These are phyloP conservation scores for Borovskyia barvae DNA, from an alignment of 208 protist genomes.

Conservation along the genomic window DNA sequence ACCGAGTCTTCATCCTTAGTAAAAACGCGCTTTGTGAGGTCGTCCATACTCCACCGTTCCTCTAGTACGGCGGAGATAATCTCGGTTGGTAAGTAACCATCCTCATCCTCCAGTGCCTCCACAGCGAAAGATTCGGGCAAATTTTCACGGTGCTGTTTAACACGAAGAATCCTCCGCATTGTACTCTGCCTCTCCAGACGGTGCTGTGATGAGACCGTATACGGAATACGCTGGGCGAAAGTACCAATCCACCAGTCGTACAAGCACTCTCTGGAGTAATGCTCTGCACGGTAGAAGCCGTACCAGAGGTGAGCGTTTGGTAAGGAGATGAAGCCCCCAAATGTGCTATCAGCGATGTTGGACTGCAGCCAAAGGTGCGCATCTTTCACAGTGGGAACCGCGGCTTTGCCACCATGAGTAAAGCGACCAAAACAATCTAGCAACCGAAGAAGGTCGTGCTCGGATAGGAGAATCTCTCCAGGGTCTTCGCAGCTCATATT, in stretches of 20 bases:
- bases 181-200: conserved; percentile 8
- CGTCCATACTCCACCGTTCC: conserved; percentile 6
- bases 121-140: conserved; percentile 19
- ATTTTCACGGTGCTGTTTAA: conserved; percentile 19
- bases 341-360: neutral
- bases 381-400: conserved; percentile 7
- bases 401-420: conserved; percentile 6
- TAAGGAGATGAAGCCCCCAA: conserved; percentile 25
- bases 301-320: conserved; percentile 31
- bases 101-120: conserved; percentile 19
- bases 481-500: neutral
- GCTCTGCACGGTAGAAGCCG: conserved; percentile 19
- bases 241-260: conserved; percentile 29
- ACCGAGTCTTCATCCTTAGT: conserved; percentile 9
- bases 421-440: conserved; percentile 20
- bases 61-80: conserved; percentile 16
- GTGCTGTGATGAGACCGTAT: conserved; percentile 16
- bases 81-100: conserved; percentile 17
- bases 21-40: conserved; percentile 21
- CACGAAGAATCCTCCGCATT: conserved; percentile 22
- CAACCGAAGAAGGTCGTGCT: conserved; percentile 13
- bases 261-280: conserved; percentile 23
- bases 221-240: conserved; percentile 20
- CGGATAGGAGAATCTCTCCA: conserved; percentile 13
- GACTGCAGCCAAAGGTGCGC: conserved; percentile 19